Percentiles rank a stretch among this genome's conserved stretches.
Evolutionary conservation across 2,329 filamentous ascomycete genomes (phyloP).

Genomic region (Xylaria sp.): DNA sequence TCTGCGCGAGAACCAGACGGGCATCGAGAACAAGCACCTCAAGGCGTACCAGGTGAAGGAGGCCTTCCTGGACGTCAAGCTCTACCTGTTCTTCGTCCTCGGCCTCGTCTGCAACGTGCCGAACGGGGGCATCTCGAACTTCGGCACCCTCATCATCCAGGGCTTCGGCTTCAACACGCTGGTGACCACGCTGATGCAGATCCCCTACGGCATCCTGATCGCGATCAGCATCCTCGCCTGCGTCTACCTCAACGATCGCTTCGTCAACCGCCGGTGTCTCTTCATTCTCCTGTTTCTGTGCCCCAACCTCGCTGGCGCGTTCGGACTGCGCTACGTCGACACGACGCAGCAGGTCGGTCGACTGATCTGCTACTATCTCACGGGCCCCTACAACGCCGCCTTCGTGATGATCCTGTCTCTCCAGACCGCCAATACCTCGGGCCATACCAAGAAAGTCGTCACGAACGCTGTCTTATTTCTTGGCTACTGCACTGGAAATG

Average conservation of each 20-base stretch:
- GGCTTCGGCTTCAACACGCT: constrained; percentile 57
- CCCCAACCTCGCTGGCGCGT: constrained; percentile 56
- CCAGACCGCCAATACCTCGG: constrained; percentile 48
- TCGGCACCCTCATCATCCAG: constrained; percentile 61
- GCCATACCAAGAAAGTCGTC: constrained; percentile 62
- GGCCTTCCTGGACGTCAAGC: constrained; percentile 47
- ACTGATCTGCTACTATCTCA: constrained; percentile 58
- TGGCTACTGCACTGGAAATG: constrained; percentile 55
- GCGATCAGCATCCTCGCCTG: constrained; percentile 26
- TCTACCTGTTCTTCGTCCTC: constrained; percentile 56
- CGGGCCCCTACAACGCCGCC: constrained; percentile 57
- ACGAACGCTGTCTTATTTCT: constrained; percentile 59
- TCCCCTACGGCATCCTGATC: constrained; percentile 41
- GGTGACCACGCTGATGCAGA: constrained; percentile 56
- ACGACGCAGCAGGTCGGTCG: constrained; percentile 47
- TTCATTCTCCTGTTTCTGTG: constrained; percentile 52
- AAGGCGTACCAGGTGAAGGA: constrained; percentile 44
- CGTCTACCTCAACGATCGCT: constrained; percentile 28
- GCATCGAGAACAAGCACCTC: constrained; percentile 40
- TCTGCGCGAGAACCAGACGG: constrained; percentile 42
- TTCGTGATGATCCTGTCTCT: constrained; percentile 50
- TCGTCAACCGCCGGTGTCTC: constrained; percentile 29
- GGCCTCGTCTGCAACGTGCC: constrained; percentile 53
- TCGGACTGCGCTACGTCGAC: constrained; percentile 54
- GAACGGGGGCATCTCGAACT: constrained; percentile 62